Evolutionary conservation across 148 eudicot genomes (phyloP), one percentile per base, ranked within the genome.

Genomic region (Pharnaceum exiguum): DNA sequence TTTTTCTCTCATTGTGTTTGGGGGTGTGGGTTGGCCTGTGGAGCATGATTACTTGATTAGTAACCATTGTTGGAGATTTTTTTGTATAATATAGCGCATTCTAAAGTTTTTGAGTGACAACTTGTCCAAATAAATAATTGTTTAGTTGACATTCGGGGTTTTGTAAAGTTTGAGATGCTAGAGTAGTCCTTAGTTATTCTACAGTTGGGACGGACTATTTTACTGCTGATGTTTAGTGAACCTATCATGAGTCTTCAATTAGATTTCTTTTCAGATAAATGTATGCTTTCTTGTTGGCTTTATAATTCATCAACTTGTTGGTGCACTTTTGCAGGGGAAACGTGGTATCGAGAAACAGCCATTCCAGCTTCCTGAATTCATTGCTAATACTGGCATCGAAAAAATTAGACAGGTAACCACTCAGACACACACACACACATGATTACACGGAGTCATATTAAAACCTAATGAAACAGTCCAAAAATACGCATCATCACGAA

Each of bases 331-430:
- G 77, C 89, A 94, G 96, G 99, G 95, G 30, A 94, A 94, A 68
- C 88, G 96, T 57, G 99, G 99, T 66, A 89, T 94, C 44, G 99
- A 94, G 60, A 94, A 94, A 66, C 95, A 83, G 70, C 99, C 99
- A 9, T 94, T 94, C 62, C 99, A 94, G 73, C 99, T 94, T 73
- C 99, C 99, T 59, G 96, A 94, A 67, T 94, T 94, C 49, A 94
- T 94, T 67, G 99, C 99, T 64, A 96, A 96, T 21, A 94, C 99
- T 5, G 99, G 99, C 56, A 94, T 94, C 62, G 95, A 94, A 69
- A 94, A 94, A 77, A 94, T 89, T 51, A 86, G 99, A 89, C 99
- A 94, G 87, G 99, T 86, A 61, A 57, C 3, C 18, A 28, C 8
- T 45, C 0, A 13, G 12, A 1, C n/a, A 15, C 13, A 19, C 4